These are phyloP conservation scores for Mucor circinelloides DNA, from an alignment of 371 early-diverging fungal species.

Conservation along the genomic window DNA sequence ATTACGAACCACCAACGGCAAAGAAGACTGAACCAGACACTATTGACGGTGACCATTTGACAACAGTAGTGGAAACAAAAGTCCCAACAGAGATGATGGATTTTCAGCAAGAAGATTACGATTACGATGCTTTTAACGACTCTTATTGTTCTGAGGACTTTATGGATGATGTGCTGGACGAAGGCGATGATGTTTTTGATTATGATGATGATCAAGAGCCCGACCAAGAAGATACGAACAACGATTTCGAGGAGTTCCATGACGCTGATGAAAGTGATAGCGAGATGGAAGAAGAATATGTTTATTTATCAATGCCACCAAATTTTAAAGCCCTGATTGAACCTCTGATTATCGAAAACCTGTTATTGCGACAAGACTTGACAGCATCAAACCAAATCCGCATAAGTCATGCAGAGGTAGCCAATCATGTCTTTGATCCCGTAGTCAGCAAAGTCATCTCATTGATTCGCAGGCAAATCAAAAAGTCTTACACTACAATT, in stretches of 20 bases:
- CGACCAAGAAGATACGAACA: neutral
- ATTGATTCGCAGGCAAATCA: conserved; percentile 36
- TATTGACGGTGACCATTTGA: neutral
- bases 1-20: neutral
- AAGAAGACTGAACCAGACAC: neutral
- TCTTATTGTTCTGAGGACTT: neutral
- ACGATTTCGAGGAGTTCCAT: neutral
- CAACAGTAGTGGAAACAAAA: neutral
- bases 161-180: neutral
- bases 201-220: neutral
- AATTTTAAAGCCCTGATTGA: neutral
- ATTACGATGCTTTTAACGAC: neutral
- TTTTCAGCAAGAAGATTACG: neutral
- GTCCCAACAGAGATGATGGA: neutral
- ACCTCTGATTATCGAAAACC: neutral
- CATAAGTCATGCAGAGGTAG: conserved; percentile 7
- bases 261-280: no score
- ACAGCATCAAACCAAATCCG: neutral
- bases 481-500: conserved; percentile 11
- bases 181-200: neutral
- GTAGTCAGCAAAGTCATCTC: conserved; percentile 31
- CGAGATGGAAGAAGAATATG: neutral
- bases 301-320: neutral
- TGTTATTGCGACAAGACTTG: neutral
- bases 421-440: conserved; percentile 40